Percentiles rank a stretch among this genome's conserved stretches.
These are phyloP conservation scores for Leccinum disarticulatum DNA, from an alignment of 768 basidiomycete genomes.

Conservation along the genomic window DNA sequence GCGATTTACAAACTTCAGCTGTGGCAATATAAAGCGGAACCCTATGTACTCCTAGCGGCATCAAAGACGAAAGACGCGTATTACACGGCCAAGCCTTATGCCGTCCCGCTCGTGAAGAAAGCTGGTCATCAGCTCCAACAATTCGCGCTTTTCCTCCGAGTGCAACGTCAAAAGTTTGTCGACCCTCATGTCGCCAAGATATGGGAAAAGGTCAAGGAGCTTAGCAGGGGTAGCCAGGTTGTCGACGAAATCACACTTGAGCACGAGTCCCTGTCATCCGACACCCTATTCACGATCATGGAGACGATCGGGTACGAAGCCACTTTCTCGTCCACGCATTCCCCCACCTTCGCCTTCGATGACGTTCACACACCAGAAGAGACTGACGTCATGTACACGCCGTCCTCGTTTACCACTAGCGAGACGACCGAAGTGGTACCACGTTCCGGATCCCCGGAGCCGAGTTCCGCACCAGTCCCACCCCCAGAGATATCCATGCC, in stretches of 20 bases:
- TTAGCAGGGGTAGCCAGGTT: conserved; percentile 38
- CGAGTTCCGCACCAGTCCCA: not conserved
- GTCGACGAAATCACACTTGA: conserved; percentile 20
- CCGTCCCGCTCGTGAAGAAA: conserved; percentile 36
- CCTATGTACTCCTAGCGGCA: conserved; percentile 39
- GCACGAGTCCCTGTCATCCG: conserved; percentile 1
- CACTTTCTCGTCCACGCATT: conserved; percentile 3
- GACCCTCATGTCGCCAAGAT: conserved; percentile 75
- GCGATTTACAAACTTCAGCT: conserved; percentile 36
- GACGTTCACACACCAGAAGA: conserved; percentile 5
- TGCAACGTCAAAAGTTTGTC: conserved; percentile 62
- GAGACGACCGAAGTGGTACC: conserved; percentile 7
- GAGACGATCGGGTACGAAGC: conserved; percentile 12
- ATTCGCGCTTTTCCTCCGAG: conserved; percentile 39
- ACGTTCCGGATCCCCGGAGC: not conserved
- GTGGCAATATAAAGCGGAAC: conserved; percentile 40
- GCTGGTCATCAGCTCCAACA: conserved; percentile 30
- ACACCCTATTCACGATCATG: conserved; percentile 3
- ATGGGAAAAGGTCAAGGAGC: conserved; percentile 73
- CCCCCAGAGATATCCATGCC: not conserved
- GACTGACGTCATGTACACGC: conserved; percentile 1
- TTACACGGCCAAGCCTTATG: conserved; percentile 40
- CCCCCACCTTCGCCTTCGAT: conserved; percentile 1
- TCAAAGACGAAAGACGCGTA: conserved; percentile 42
- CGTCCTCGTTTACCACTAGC: conserved; percentile 1